These are phyloP conservation scores for Rhizophora mangle DNA, from an alignment of 345 rosid species.

Conservation along the genomic window DNA sequence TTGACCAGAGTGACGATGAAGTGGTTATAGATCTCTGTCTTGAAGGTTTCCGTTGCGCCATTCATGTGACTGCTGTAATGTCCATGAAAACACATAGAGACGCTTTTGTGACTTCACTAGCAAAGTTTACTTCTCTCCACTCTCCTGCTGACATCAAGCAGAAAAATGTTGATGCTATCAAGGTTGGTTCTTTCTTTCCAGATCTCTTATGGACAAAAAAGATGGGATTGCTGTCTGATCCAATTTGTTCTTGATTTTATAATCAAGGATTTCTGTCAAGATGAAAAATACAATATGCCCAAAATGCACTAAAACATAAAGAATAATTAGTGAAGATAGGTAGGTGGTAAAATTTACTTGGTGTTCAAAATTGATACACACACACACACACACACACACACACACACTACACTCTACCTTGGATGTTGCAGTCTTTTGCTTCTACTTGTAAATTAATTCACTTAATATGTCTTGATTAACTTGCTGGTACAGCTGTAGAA, in stretches of 20 bases:
- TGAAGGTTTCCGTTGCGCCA: slow-evolving; percentile 89
- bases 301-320: no score
- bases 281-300: no score
- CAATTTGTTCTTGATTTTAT: not conserved
- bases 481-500: slow-evolving; percentile 1
- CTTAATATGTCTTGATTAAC: not conserved
- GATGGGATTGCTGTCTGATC: not conserved
- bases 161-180: slow-evolving; percentile 87
- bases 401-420: no score
- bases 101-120: slow-evolving; percentile 97
- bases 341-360: no score
- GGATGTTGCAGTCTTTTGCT: no score
- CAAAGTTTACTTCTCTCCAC: slow-evolving; percentile 96
- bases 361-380: no score
- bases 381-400: no score
- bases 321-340: no score
- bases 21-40: slow-evolving; percentile 81
- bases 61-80: slow-evolving; percentile 98
- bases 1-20: slow-evolving; percentile 96
- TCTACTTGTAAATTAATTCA: no score
- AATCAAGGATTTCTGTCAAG: not conserved
- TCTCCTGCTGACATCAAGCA: slow-evolving; percentile 97
- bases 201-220: not conserved
- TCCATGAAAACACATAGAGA: slow-evolving; percentile 99
- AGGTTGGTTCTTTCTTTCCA: slow-evolving; percentile 47